Evolutionary conservation across 495 filamentous ascomycete genomes (phyloP), one percentile per base, ranked within the genome.

Genomic region (Amniculicola lignicola): DNA sequence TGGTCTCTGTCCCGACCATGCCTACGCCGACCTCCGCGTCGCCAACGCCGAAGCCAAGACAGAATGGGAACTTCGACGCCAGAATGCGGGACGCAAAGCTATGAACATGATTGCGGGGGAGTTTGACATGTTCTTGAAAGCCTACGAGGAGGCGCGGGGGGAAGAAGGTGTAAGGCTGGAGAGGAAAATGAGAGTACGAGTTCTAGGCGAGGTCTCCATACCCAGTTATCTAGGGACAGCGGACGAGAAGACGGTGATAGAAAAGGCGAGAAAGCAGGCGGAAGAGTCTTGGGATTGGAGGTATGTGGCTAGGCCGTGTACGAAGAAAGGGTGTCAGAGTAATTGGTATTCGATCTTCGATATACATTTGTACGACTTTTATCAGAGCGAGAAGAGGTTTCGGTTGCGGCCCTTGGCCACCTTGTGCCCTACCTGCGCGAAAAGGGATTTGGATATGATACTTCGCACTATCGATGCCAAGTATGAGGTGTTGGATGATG

Each of bases 71-170:
- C 5, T 1, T 15, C 40, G 48, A 44, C 31, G 53, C 9, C 53
- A 57, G 43, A 48, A 57, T 21, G 53, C 53, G 2, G 43, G 53
- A 23, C 42, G 53, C 19, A 48, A 49, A 25, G 49, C 42, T 2
- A 40, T 57, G 19, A 18, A 35, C 2, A 23, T 37, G 23, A 38
- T 57, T 9, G 43, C 31, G 2, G 19, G 29, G 4, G 53, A 57
- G 18, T 47, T 48, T 27, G 53, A 48, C 9, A 29, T 24, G 1
- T 57, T n/a, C 10, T n/a, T 48, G 7, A 18, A 0, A 29, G n/a
- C 1, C 22, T 31, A 22, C 29, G 36, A 24, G 35, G 12, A 40
- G 16, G 16, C 9, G 15, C 19, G 40, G 16, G 35, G n/a, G 33
- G n/a, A 6, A 14, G 28, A 57, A 15, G 12, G 22, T 31, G 23